phyloP scores from a whole-genome alignment of 2,329 filamentous ascomycete genomes.

The Arthrobotrys sinensis region DNA sequence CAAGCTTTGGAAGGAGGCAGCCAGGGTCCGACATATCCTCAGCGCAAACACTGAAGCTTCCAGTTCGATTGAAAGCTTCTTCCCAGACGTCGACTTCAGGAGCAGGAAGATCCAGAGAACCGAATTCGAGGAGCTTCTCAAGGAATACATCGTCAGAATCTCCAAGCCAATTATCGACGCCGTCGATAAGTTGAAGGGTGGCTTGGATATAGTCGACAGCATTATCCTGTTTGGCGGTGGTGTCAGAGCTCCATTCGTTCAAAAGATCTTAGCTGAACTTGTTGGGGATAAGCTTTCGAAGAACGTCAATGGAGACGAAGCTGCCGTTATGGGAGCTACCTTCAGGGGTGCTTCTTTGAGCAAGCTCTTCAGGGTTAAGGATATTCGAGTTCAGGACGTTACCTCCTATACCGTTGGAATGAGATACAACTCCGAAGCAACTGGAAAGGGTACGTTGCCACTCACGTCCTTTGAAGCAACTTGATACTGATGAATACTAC shows the following conservation, averaged over 20 bases:
- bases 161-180: constrained; percentile 80
- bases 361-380: constrained; percentile 97
- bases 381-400: constrained; percentile 86
- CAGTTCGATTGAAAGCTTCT: constrained; percentile 87
- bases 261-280: constrained; percentile 85
- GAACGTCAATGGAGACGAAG: constrained; percentile 97
- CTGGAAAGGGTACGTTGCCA: constrained; percentile 61
- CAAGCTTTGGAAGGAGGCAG: constrained; percentile 93
- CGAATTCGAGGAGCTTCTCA: constrained; percentile 84
- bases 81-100: constrained; percentile 88
- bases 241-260: constrained; percentile 92
- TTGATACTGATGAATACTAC: constrained; percentile 23
- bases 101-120: constrained; percentile 81
- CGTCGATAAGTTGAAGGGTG: constrained; percentile 80
- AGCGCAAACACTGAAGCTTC: constrained; percentile 90
- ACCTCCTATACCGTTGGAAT: constrained; percentile 81
- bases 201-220: constrained; percentile 83
- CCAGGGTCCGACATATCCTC: constrained; percentile 86
- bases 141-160: constrained; percentile 78
- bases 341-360: constrained; percentile 94
- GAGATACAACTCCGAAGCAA: constrained; percentile 79
- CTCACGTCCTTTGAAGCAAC: neutral
- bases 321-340: constrained; percentile 93
- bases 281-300: constrained; percentile 85
- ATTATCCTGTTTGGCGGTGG: constrained; percentile 94